A percentile compares a stretch with the other conserved stretches of the same genome.
These are phyloP conservation scores for Neofusicoccum cordaticola DNA, from an alignment of 2,329 filamentous ascomycete species.

Conservation along the genomic window DNA sequence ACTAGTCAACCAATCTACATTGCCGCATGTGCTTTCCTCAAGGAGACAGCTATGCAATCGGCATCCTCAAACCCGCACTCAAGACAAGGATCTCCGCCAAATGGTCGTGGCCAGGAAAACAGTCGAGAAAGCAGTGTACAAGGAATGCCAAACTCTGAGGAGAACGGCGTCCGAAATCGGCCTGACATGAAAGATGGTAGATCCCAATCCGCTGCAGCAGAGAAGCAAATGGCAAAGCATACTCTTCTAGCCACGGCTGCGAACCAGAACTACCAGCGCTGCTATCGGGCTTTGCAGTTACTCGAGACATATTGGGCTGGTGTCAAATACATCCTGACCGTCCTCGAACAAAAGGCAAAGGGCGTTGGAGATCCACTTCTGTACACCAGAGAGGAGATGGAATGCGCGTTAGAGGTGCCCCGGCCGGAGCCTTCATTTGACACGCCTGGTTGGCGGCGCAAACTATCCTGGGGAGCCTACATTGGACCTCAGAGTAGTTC, in stretches of 20 bases:
- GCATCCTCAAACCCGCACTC: slow-evolving; percentile 63
- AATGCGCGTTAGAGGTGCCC: slow-evolving; percentile 60
- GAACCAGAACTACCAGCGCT: slow-evolving; percentile 82
- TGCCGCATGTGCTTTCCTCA: slow-evolving; percentile 82
- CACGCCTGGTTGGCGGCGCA: slow-evolving; percentile 51
- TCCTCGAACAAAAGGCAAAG: slow-evolving; percentile 82
- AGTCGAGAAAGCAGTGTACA: not conserved
- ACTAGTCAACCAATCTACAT: slow-evolving; percentile 83
- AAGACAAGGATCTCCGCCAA: slow-evolving; percentile 51
- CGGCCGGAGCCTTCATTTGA: slow-evolving; percentile 50
- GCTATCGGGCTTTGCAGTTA: slow-evolving; percentile 78
- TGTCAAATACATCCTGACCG: slow-evolving; percentile 80
- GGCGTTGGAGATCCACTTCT: slow-evolving; percentile 74
- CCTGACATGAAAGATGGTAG: slow-evolving; percentile 9
- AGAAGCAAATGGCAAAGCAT: slow-evolving; percentile 60
- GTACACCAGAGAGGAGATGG: slow-evolving; percentile 71
- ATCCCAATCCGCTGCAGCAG: slow-evolving; percentile 24
- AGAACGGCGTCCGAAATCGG: not conserved
- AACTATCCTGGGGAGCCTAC: slow-evolving; percentile 45
- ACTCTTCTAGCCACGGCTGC: slow-evolving; percentile 75
- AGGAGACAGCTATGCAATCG: slow-evolving; percentile 72
- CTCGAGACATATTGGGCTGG: slow-evolving; percentile 85
- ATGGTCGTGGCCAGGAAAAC: not conserved
- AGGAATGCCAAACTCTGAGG: not conserved
- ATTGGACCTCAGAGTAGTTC: slow-evolving; percentile 1